These are phyloP conservation scores for Suillus sp. DNA, from an alignment of 768 basidiomycete species.

Conservation along the genomic window DNA sequence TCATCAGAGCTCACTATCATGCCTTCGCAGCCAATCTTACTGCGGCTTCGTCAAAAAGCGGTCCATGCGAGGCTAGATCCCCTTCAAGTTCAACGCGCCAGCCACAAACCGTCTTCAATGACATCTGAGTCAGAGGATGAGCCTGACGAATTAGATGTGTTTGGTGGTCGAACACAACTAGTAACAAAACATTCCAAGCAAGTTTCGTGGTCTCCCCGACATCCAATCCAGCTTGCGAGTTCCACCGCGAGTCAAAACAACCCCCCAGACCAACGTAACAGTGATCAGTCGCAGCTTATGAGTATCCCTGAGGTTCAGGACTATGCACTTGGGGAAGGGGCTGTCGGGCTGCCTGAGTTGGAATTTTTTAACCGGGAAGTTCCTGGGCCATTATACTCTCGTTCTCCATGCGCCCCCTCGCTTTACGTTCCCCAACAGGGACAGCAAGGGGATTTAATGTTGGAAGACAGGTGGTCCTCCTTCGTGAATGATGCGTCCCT, in stretches of 20 bases:
- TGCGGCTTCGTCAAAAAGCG: slow-evolving; percentile 48
- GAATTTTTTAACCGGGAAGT: slow-evolving; percentile 41
- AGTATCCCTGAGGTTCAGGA: background rate
- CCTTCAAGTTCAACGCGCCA: slow-evolving; percentile 11
- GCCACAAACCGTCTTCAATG: slow-evolving; percentile 21
- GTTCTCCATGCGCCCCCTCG: background rate
- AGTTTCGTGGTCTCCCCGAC: background rate
- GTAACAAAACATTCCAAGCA: slow-evolving; percentile 17
- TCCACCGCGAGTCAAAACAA: slow-evolving; percentile 1
- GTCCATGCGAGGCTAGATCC: slow-evolving; percentile 30
- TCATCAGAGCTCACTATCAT: background rate
- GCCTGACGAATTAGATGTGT: slow-evolving; percentile 35
- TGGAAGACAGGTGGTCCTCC: slow-evolving; percentile 44
- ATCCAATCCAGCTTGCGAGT: background rate
- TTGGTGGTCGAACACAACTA: slow-evolving; percentile 37
- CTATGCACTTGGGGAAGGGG: background rate
- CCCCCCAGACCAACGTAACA: slow-evolving; percentile 7
- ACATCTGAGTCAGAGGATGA: background rate
- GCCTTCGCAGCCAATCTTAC: slow-evolving; percentile 43
- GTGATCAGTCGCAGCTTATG: slow-evolving; percentile 8
- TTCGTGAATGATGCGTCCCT: slow-evolving; percentile 36
- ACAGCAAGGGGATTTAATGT: slow-evolving; percentile 24
- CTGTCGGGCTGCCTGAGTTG: slow-evolving; percentile 30
- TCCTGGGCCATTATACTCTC: slow-evolving; percentile 16
- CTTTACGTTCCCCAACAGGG: slow-evolving; percentile 4